Base-by-base conservation (phyloP, 768 basidiomycete species). In the Lactarius trivialis region DNA sequence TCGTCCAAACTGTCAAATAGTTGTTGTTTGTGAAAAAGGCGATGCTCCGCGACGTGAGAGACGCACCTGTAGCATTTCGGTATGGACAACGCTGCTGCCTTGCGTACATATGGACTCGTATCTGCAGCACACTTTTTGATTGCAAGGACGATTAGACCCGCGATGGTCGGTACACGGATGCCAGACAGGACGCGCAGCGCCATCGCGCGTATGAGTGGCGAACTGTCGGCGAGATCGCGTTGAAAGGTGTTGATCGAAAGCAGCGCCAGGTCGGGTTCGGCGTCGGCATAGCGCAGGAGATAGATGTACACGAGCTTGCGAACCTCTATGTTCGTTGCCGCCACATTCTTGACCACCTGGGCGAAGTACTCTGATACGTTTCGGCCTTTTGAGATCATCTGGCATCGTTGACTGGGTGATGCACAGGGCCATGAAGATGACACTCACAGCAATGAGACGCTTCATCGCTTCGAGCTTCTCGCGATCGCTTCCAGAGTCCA, bases 241-340 rank as follows among this genome's bases (percentile, higher is more conserved):
- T 99, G 97, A 71, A 98, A 98, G 1, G 96, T 96, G 76, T 99
- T 99, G 78, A 99, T 96, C 3, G 94, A 95, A 33, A 99, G 81
- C 54, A 99, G 76, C 1, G 96, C 91, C 53, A 98, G 85, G 73
- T 98, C 97, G 15, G 97, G 95, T 69, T 97, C 94, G 36, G 86
- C 84, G 45, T 91, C 86, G 55, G 97, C 93, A 74, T 97, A 95
- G 63, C 93, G 88, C 50, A 98, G 78, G 66, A 99, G 86, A 76
- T 96, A 99, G 66, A 98, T 96, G 74, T 98, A 98, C 41, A 98
- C 93, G 56, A 99, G 85, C 75, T 98, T 98, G 62, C 96, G 86
- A 69, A 96, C 88, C 74, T 97, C 93, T 54, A 98, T 84, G 70
- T 92, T 91, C 59, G 85, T 84, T 2, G 93, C 91, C 2, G 93